Conservation (phyloP, 2,329 filamentous ascomycete species). For the Aureobasidium sp. region DNA sequence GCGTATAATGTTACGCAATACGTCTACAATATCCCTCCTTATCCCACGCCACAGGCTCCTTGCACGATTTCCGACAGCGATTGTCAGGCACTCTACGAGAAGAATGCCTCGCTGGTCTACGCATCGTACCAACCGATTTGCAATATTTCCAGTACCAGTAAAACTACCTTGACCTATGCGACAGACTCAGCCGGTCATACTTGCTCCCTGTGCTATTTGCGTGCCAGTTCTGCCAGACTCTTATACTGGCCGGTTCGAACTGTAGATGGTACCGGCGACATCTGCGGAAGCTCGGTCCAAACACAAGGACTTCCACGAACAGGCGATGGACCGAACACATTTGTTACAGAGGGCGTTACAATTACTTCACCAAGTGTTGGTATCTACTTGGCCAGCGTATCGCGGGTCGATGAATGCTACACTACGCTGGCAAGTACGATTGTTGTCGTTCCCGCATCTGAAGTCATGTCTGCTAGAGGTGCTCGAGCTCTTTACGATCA, state of each 20-base stretch:
- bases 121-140: neutral
- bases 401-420: neutral
- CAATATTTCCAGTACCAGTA: neutral
- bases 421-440: neutral
- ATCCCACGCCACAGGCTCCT: neutral
- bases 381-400: neutral
- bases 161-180: neutral
- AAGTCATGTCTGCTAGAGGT: constrained; percentile 20
- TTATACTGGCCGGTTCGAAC: neutral
- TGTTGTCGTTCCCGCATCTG: neutral
- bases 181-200: neutral
- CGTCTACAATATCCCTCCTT: neutral
- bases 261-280: neutral
- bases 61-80: neutral
- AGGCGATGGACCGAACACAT: neutral
- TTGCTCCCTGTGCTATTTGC: neutral
- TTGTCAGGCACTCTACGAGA: neutral
- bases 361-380: constrained; percentile 1
- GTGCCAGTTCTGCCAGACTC: neutral
- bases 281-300: neutral
- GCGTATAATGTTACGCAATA: neutral
- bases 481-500: constrained; percentile 17
- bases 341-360: neutral
- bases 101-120: neutral
- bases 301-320: neutral